Conservation (phyloP, 2,329 filamentous ascomycete genomes). For the Fusarium devonianum region DNA sequence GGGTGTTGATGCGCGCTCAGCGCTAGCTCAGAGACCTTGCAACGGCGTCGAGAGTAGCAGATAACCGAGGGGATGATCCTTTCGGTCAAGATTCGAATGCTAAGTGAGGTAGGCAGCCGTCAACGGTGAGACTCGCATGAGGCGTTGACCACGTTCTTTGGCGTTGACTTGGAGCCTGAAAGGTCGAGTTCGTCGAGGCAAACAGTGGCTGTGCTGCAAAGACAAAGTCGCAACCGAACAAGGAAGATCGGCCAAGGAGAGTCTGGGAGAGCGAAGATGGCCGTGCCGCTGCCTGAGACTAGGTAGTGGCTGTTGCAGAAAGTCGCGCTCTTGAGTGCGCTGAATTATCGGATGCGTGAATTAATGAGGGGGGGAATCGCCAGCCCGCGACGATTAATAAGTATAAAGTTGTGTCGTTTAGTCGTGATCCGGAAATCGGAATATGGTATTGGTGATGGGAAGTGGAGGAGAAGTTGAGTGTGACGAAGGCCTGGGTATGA, state of each 20-base stretch:
- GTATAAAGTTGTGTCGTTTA: slow-evolving; percentile 24
- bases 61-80: slow-evolving; percentile 3
- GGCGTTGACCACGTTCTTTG: too few relatives aligned
- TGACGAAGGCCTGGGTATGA: slow-evolving; percentile 9
- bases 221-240: background rate
- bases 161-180: too few relatives aligned
- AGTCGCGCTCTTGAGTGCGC: slow-evolving; percentile 17
- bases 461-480: slow-evolving; percentile 17
- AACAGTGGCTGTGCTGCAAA: background rate
- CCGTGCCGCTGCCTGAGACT: slow-evolving; percentile 6
- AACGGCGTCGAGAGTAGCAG: slow-evolving; percentile 14
- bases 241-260: slow-evolving; percentile 24
- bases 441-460: slow-evolving; percentile 13
- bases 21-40: slow-evolving; percentile 24
- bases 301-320: slow-evolving; percentile 11
- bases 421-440: slow-evolving; percentile 23
- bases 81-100: slow-evolving; percentile 9
- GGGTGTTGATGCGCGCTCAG: slow-evolving; percentile 39
- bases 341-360: slow-evolving; percentile 19
- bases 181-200: background rate
- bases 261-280: slow-evolving; percentile 19
- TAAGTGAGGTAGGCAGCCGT: slow-evolving; percentile 23
- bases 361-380: slow-evolving; percentile 38
- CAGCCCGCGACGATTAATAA: slow-evolving; percentile 40
- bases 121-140: slow-evolving; percentile 27